Evolutionary conservation across 108 stramenopile species (phyloP), one percentile per base, ranked within the genome.

Genomic region (Nitzschia sp.): DNA sequence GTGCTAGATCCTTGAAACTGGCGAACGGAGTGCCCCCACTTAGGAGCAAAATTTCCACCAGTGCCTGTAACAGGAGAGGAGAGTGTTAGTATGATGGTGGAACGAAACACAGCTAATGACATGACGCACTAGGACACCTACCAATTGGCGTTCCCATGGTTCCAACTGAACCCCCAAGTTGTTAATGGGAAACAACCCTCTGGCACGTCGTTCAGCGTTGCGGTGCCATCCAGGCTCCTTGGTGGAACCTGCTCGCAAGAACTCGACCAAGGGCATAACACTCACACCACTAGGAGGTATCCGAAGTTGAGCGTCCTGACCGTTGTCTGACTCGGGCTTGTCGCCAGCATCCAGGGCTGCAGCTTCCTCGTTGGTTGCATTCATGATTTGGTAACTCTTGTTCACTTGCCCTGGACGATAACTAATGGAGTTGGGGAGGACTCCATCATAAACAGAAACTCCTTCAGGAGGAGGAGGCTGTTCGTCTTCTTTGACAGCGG

Each of bases 141-240:
- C 78, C 65, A 86, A 69, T 61, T 90, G 88, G 15, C 79, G 76
- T 72, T 90, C 88, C 85, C 88, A 90, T 6, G 81, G 72, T 57
- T 90, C 88, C 25, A 90, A 65, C 59, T 86, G 83, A 29, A 52
- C 41, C 39, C 70, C 48, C 5, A 83, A 61, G 0, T 69, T 70
- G 7, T 70, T 64, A 0, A 80, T 69, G 8, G 82, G 82, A 51
- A 68, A 70, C 17, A 85, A 54, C 5, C 88, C 88, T n/a, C 83
- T 56, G n/a, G 88, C 88, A 17, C 83, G 80, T 25, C 84, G 81
- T 69, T 90, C 88, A 15, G 63, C 56, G 57, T 78, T 75, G 14
- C 88, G 83, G 64, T 90, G 88, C 88, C 88, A 90, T 44, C 88
- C 88, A 10, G 75, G 46, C 40, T 82, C 81, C 24, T 71, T 65